Evolutionary conservation across 495 filamentous ascomycete genomes (phyloP).

Genomic region (Penicillium canescens): DNA sequence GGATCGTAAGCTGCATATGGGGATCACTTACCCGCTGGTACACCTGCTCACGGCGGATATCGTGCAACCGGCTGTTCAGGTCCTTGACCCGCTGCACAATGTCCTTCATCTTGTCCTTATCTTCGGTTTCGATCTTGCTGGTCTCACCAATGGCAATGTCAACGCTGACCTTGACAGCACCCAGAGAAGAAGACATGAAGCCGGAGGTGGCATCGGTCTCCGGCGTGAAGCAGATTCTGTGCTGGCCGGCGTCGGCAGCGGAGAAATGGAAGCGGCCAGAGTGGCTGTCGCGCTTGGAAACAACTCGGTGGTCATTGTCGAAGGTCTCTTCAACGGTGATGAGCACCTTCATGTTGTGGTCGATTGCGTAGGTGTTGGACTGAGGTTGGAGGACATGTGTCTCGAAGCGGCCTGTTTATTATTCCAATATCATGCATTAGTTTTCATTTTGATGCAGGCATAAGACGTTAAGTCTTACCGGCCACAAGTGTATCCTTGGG

Average conservation of each 20-base stretch:
- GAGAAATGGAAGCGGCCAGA: constrained; percentile 94
- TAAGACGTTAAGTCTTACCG: constrained; percentile 50
- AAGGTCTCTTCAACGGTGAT: constrained; percentile 96
- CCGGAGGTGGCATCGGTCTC: constrained; percentile 60
- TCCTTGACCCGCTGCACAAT: constrained; percentile 88
- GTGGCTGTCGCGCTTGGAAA: constrained; percentile 75
- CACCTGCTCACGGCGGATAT: constrained; percentile 91
- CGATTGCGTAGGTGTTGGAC: constrained; percentile 60
- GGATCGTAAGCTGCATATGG: constrained; percentile 1
- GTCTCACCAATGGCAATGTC: constrained; percentile 97
- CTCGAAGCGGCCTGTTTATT: constrained; percentile 68
- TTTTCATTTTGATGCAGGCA: not conserved
- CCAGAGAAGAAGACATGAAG: constrained; percentile 70
- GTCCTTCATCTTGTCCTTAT: constrained; percentile 91
- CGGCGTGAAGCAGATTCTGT: constrained; percentile 91
- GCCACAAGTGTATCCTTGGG: constrained; percentile 97
- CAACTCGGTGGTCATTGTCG: constrained; percentile 96
- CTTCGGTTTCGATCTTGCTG: constrained; percentile 87
- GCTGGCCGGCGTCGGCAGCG: constrained; percentile 88
- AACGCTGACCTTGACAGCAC: constrained; percentile 78
- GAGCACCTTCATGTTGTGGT: constrained; percentile 74
- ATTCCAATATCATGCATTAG: not conserved
- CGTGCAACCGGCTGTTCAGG: constrained; percentile 81
- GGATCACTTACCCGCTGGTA: constrained; percentile 82
- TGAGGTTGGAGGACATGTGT: constrained; percentile 76